These are phyloP conservation scores for Sugiyamaella lignohabitans DNA, from an alignment of 805 yeast genomes.

Conservation along the genomic window DNA sequence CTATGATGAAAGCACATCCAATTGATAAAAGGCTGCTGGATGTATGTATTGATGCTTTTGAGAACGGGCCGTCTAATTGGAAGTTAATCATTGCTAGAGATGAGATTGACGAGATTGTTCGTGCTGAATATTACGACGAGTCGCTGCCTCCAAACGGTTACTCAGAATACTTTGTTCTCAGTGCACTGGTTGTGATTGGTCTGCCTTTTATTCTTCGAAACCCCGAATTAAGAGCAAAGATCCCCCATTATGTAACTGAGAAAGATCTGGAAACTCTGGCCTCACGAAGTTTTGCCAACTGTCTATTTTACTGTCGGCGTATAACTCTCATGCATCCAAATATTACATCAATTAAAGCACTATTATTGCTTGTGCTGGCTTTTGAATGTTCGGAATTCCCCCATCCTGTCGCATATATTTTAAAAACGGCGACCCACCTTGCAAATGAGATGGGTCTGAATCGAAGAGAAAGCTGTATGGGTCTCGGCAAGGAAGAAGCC, in stretches of 20 bases:
- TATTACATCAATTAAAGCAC: conserved; percentile 5
- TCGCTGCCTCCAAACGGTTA: conserved; percentile 17
- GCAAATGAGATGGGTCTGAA: conserved; percentile 57
- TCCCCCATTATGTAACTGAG: too few species aligned
- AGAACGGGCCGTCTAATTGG: conserved; percentile 10
- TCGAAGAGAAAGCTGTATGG: conserved; percentile 39
- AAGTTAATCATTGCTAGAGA: conserved; percentile 3
- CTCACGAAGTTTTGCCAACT: not conserved
- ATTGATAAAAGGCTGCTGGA: conserved; percentile 1
- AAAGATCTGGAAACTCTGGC: not conserved
- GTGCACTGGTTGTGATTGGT: conserved; percentile 5
- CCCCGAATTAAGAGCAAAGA: not conserved
- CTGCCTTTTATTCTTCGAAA: not conserved
- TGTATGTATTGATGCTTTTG: conserved; percentile 1
- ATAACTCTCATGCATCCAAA: conserved; percentile 10
- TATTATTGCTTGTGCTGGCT: conserved; percentile 10
- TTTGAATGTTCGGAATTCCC: conserved; percentile 12
- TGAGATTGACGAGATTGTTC: conserved; percentile 9
- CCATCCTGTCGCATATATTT: conserved; percentile 7
- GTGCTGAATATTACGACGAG: conserved; percentile 8
- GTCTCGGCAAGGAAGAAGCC: conserved; percentile 35
- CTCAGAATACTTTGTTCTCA: conserved; percentile 14
- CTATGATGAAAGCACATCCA: conserved; percentile 2
- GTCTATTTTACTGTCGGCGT: conserved; percentile 12
- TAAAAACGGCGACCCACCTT: conserved; percentile 40